phyloP scores from a whole-genome alignment of 2,329 filamentous ascomycete genomes.

The Ophiocordyceps camponoti-leonardi region DNA sequence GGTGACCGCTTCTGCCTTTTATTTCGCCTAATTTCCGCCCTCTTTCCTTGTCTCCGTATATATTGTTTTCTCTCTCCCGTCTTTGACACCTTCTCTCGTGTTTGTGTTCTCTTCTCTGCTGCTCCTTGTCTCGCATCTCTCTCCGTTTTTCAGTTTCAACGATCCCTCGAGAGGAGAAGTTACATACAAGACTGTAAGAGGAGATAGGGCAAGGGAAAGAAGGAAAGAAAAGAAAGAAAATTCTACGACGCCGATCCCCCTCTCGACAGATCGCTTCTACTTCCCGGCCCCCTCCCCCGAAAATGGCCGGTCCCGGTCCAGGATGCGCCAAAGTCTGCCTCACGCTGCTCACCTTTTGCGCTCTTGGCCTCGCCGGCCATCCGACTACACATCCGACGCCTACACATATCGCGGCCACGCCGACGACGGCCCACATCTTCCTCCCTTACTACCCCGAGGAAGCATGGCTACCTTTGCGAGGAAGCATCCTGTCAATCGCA shows the following conservation, averaged over 20 bases:
- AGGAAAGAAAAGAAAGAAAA: background rate
- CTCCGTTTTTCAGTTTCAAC: too few relatives aligned
- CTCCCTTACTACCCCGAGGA: constrained; percentile 23
- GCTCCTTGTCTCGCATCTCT: too few relatives aligned
- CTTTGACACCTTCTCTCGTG: too few relatives aligned
- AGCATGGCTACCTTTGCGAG: constrained; percentile 26
- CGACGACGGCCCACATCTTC: constrained; percentile 26
- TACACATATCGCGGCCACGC: constrained; percentile 8
- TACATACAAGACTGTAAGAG: too few relatives aligned
- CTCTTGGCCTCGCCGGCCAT: constrained; percentile 5
- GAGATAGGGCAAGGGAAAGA: background rate
- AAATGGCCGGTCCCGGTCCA: background rate
- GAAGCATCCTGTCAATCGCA: constrained; percentile 27
- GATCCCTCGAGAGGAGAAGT: too few relatives aligned
- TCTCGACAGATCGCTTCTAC: too few relatives aligned
- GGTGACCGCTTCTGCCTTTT: background rate
- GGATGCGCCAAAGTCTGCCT: constrained; percentile 5
- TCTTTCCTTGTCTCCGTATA: background rate
- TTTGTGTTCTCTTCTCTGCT: too few relatives aligned
- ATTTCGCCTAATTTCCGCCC: background rate
- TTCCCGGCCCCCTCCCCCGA: too few relatives aligned
- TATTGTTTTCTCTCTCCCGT: too few relatives aligned
- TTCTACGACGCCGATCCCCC: background rate
- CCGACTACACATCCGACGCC: constrained; percentile 5
- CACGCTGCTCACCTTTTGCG: constrained; percentile 10